Evolutionary conservation across 163 green algal genomes (phyloP), one percentile per base, ranked within the genome.

Genomic region (Prototheca wickerhamii): DNA sequence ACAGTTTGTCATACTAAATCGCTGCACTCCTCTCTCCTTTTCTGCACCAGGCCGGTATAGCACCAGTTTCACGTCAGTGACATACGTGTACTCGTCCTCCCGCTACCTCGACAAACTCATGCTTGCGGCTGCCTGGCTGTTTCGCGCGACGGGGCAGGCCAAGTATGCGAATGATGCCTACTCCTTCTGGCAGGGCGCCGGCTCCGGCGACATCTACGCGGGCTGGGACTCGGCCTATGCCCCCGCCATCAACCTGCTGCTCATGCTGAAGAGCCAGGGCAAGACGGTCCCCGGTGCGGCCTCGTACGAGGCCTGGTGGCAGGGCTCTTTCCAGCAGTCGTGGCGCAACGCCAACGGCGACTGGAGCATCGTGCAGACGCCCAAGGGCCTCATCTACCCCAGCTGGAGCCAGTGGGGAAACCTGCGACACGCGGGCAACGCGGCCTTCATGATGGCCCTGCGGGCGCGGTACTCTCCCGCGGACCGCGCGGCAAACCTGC

Each of bases 361-460:
- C 28, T 67, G 71, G 17, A 61, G 72, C 25, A 32, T 79, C 4
- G 51, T n/a, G 0, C 73, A 61, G 69, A 78, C 66, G 52, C 68
- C 67, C 3, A 44, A 68, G 32, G 78, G 78, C 31, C 63, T 87
- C 52, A 68, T 69, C 17, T 59, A 65, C 10, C 55, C 70, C 4
- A 46, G 26, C 4, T 64, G 77, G 30, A 66, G 75, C 28, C 58
- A 58, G 40, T 84, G 77, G 77, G 77, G 77, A 21, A 84, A 81
- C 71, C 56, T 76, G 32, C 63, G 70, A 8, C 74, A 79, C 57
- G 57, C 51, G n/a, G 34, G 21, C 35, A 79, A 74, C 25, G 71
- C 73, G 10, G 77, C 71, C 0, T 73, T 83, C 40, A 50, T 75
- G 12, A 46, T 65, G 30, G 40, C 63, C 20, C 7, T 75, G 10